Evolutionary conservation across 768 basidiomycete species (phyloP).

Genomic region (Suillus tomentosus): DNA sequence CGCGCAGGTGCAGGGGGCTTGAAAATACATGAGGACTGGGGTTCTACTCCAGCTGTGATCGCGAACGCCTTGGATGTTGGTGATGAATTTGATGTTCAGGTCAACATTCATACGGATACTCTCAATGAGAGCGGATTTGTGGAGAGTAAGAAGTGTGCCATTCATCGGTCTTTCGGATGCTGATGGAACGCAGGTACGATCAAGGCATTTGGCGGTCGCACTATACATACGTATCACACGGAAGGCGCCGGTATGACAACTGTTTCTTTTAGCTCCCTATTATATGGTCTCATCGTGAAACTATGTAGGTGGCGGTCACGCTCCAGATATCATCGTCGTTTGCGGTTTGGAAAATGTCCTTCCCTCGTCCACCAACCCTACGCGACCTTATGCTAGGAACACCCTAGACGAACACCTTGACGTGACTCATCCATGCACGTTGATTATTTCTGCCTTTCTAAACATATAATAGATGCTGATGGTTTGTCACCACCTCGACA

Average conservation of each 20-base stretch:
- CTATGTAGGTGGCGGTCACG: constrained; percentile 81
- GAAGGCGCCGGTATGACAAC: constrained; percentile 81
- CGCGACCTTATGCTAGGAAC: constrained; percentile 86
- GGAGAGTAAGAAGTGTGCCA: constrained; percentile 61
- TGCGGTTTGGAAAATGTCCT: constrained; percentile 88
- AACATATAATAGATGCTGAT: constrained; percentile 81
- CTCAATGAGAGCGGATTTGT: constrained; percentile 98
- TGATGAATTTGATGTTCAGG: constrained; percentile 94
- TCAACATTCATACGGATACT: constrained; percentile 97
- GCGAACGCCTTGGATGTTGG: constrained; percentile 74
- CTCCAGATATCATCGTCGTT: constrained; percentile 98
- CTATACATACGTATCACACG: constrained; percentile 96
- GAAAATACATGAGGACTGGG: constrained; percentile 99
- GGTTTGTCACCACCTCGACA: constrained; percentile 98
- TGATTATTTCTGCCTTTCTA: background rate
- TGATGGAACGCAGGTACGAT: constrained; percentile 65
- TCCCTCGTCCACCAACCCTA: constrained; percentile 97
- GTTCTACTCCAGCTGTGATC: constrained; percentile 84
- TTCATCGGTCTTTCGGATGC: background rate
- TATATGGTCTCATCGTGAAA: constrained; percentile 4
- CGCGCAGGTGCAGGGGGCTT: constrained; percentile 84
- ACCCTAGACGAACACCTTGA: constrained; percentile 97
- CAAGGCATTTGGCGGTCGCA: constrained; percentile 83
- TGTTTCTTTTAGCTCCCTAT: background rate
- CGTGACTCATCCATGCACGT: constrained; percentile 48